Evolutionary conservation across 306 rosid species (phyloP).

Genomic region (Vigna angularis): DNA sequence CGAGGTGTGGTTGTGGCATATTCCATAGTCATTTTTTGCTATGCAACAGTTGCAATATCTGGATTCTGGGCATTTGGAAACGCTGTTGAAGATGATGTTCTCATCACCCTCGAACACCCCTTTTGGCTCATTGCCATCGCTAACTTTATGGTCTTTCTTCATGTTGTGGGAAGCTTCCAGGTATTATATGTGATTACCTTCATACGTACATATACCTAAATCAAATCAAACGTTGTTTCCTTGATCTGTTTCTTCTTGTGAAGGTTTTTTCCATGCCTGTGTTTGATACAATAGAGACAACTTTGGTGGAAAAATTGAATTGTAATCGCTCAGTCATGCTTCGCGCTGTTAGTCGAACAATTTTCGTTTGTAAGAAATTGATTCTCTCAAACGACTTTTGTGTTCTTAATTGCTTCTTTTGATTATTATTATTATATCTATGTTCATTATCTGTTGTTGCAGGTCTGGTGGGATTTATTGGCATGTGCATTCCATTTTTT

Average conservation of each 20-base stretch:
- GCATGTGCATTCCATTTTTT: slow-evolving; percentile 72
- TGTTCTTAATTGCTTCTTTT: background rate
- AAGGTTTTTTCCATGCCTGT: slow-evolving; percentile 75
- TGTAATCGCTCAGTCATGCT: slow-evolving; percentile 49
- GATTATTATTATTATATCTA: background rate
- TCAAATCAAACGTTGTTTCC: background rate
- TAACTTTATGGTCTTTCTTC: slow-evolving; percentile 73
- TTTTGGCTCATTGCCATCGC: slow-evolving; percentile 63
- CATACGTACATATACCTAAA: no score
- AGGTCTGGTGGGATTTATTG: slow-evolving; percentile 58
- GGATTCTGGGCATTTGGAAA: slow-evolving; percentile 80
- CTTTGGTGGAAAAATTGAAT: slow-evolving; percentile 43
- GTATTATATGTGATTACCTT: slow-evolving; percentile 24
- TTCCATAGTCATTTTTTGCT: slow-evolving; percentile 55
- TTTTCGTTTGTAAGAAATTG: slow-evolving; percentile 58
- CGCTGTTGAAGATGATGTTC: slow-evolving; percentile 66
- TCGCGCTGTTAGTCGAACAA: slow-evolving; percentile 50
- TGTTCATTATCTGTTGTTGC: background rate
- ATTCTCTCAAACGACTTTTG: background rate
- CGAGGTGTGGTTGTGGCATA: slow-evolving; percentile 62
- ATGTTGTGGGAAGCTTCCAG: slow-evolving; percentile 81
- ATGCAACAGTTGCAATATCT: slow-evolving; percentile 53
- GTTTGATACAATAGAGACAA: slow-evolving; percentile 62
- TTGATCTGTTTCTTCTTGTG: background rate
- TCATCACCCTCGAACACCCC: slow-evolving; percentile 65